Evolutionary conservation across 441 rosid species (phyloP), one percentile per base, ranked within the genome.

Genomic region (Euphorbia celastroides): DNA sequence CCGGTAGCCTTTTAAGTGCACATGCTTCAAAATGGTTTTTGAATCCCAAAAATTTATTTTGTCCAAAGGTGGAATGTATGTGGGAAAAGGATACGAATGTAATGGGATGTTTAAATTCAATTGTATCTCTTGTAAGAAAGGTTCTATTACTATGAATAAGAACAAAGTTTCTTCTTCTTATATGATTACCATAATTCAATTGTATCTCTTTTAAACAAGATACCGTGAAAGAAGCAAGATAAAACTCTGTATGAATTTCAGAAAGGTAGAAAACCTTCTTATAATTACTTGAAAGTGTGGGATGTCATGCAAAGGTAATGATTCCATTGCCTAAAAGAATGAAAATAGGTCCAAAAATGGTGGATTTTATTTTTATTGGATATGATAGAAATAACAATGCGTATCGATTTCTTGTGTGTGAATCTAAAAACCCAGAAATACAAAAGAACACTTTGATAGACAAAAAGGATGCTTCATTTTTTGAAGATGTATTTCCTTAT

Each of bases 321-420:
- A 2, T 17, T 12, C 41, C 13, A 12, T 17, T 25, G 11, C 36
- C 38, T 3, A 27, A 27, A 17, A 10, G 10, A 28, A 32, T 58
- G 19, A 8, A 58, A 28, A 58, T 58, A 26, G 38, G 62, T 27
- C 38, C 38, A 13, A 58, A 58, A 17, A 58, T 0, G 12, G 5
- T 58, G 62, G 31, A n/a, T 31, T 57, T n/a, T 26, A 26, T 57
- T 25, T 57, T 57, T 22, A 57, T 57, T 27, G 32, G 61, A 31
- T 28, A 28, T 19, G 14, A 19, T 12, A 19, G 16, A 13, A 13
- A 57, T 11, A 57, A 0, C 10, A 57, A 26, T 26, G 17, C 36
- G 1, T 57, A 57, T 57, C 41, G 36, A 3, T 28, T 57, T 17
- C 60, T 57, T 57, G 27, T 57, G 36, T 12, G 27, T 27, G 27